Percentiles rank a stretch among this genome's conserved stretches.
These are phyloP conservation scores for Chalara sp. DNA, from an alignment of 2,329 filamentous ascomycete genomes.

Conservation along the genomic window DNA sequence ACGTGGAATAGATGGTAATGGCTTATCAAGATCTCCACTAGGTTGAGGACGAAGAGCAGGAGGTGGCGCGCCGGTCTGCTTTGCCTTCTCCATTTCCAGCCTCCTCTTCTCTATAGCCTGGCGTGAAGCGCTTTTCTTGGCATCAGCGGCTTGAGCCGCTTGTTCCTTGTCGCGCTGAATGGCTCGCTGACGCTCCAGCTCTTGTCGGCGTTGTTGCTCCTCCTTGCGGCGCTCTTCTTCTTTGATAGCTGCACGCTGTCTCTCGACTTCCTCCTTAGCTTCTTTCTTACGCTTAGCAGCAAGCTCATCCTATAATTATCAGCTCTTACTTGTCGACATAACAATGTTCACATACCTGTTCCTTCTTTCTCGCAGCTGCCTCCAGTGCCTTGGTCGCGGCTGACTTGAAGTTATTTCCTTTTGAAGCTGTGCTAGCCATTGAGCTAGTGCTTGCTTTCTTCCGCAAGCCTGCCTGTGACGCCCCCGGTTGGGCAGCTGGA, in stretches of 20 bases:
- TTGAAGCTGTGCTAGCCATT: slow-evolving; percentile 31
- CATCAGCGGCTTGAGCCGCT: slow-evolving; percentile 42
- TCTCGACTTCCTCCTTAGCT: slow-evolving; percentile 73
- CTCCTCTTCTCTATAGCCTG: slow-evolving; percentile 46
- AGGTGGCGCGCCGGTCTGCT: slow-evolving; percentile 56
- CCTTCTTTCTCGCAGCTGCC: slow-evolving; percentile 72
- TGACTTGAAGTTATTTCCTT: slow-evolving; percentile 54
- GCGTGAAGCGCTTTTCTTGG: slow-evolving; percentile 59
- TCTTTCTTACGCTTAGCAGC: slow-evolving; percentile 74
- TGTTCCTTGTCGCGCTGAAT: slow-evolving; percentile 34
- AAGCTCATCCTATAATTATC: slow-evolving; percentile 55
- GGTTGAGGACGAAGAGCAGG: slow-evolving; percentile 50
- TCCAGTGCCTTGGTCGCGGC: slow-evolving; percentile 65
- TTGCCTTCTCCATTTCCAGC: slow-evolving; percentile 52
- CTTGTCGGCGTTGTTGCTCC: slow-evolving; percentile 51
- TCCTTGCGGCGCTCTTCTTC: slow-evolving; percentile 59
- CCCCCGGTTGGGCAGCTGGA: slow-evolving; percentile 30
- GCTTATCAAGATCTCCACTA: slow-evolving; percentile 29
- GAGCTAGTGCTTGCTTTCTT: slow-evolving; percentile 56
- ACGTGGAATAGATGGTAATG: slow-evolving; percentile 22
- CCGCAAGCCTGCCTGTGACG: slow-evolving; percentile 41
- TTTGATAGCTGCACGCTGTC: slow-evolving; percentile 61
- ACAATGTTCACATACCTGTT: slow-evolving; percentile 42
- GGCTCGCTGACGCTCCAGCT: slow-evolving; percentile 43
- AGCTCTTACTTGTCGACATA: not conserved